Base-by-base conservation (phyloP, 148 eudicot genomes). In the Silene latifolia region DNA sequence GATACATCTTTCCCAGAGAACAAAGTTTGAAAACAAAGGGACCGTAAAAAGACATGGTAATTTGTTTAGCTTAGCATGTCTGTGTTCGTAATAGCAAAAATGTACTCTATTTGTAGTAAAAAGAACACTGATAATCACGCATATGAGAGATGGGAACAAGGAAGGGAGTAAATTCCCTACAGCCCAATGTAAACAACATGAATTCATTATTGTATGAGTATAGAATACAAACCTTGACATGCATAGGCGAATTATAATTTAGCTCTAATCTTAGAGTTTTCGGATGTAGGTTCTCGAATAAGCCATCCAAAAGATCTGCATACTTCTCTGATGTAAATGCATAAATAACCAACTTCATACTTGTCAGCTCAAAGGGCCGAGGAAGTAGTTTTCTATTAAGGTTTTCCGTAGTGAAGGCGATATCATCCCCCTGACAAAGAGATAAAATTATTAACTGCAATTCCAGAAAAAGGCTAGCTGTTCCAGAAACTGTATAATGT, bases 281-380 rank as follows among this genome's bases (percentile, higher is more conserved):
- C 4, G 80, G 80, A 13, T 72, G 75, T 17, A 71, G 13, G 39
- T 20, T 71, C 63, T 74, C 63, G 58, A 77, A 51, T 48, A 77
- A 77, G 68, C 21, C 63, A 77, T 77, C 70, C 66, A 71, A 77
- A 71, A 77, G 70, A 53, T 59, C 70, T 47, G 54, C 74, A 77
- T 63, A 77, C 42, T 51, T 62, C 7, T 12, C 62, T 20, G 53
- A 21, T 48, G 51, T 19, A 44, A 62, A 62, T 29, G 53, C 39
- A 62, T 51, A 27, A 12, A 72, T 47, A 25, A 61, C 63, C 56
- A 77, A 32, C 53, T 29, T 61, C 75, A 77, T n/a, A 48, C 46
- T 71, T 48, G 63, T 27, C 62, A 77, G 80, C 58, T 63, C 69
- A 5, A 29, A 20, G 24, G 80, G 80, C 2, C 15, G 19, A 25